Percentiles rank a stretch among this genome's conserved stretches.
phyloP scores from a whole-genome alignment of 805 yeast species.

The Candida lessepsii region DNA sequence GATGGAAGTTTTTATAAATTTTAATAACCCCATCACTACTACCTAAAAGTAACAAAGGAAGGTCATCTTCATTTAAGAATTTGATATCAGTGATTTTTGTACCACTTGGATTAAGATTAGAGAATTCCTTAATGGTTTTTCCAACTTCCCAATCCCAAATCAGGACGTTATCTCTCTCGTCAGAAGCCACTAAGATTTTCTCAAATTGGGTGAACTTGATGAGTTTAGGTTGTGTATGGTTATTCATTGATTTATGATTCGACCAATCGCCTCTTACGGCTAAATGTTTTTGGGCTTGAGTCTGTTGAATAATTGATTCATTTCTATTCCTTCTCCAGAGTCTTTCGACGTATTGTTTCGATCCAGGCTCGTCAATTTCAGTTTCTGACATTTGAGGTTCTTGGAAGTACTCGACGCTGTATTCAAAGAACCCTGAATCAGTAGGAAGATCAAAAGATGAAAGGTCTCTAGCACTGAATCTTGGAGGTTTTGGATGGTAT shows the following conservation, averaged over 20 bases:
- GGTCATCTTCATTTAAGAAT: constrained; percentile 88
- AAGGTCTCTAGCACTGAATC: constrained; percentile 41
- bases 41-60: constrained; percentile 80
- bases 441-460: constrained; percentile 43
- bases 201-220: constrained; percentile 89
- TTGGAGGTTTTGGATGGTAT: constrained; percentile 56
- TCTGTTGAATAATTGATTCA: constrained; percentile 79
- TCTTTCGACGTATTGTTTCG: constrained; percentile 75
- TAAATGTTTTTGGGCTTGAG: constrained; percentile 84
- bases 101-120: constrained; percentile 83
- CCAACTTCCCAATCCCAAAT: constrained; percentile 85
- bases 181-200: constrained; percentile 72
- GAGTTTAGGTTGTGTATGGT: constrained; percentile 75
- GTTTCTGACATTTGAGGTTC: constrained; percentile 90
- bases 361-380: constrained; percentile 90
- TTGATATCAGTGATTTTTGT: constrained; percentile 85
- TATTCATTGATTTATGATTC: constrained; percentile 56
- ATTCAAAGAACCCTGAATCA: constrained; percentile 65
- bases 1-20: constrained; percentile 74
- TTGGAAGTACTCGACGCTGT: constrained; percentile 86
- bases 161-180: constrained; percentile 77
- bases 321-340: constrained; percentile 90
- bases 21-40: constrained; percentile 94
- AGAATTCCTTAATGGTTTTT: constrained; percentile 61
- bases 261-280: constrained; percentile 88